Evolutionary conservation across 2,329 filamentous ascomycete species (phyloP).

Genomic region (Pseudogymnoascus pannorum): DNA sequence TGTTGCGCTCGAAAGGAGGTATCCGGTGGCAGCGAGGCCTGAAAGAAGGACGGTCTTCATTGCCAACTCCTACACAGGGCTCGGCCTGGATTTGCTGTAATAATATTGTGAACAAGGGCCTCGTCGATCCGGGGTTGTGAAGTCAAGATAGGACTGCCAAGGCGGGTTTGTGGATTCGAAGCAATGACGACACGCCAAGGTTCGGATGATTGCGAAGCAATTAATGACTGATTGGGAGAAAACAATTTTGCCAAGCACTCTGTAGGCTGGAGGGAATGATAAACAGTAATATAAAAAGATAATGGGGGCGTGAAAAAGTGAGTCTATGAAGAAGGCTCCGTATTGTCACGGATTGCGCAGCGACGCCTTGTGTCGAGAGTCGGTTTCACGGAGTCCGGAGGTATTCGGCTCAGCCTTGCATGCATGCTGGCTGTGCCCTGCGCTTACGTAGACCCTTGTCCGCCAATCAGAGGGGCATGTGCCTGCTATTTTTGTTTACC

Average conservation of each 20-base stretch:
- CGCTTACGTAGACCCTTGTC: slow-evolving; percentile 5
- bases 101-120: background rate
- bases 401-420: slow-evolving; percentile 2
- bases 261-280: too few relatives aligned
- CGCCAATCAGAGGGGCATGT: background rate
- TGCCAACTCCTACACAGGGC: background rate
- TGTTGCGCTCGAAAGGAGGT: background rate
- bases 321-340: background rate
- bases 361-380: background rate
- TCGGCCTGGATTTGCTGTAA: background rate
- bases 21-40: background rate
- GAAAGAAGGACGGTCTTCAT: background rate
- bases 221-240: slow-evolving; percentile 5
- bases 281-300: background rate
- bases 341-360: background rate
- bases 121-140: background rate
- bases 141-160: background rate
- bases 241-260: background rate
- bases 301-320: background rate
- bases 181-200: slow-evolving; percentile 1
- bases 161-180: background rate
- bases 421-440: background rate
- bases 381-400: background rate
- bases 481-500: background rate
- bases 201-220: background rate